These are phyloP conservation scores for Talaromyces sp. DNA, from an alignment of 2,329 filamentous ascomycete species.

Conservation along the genomic window DNA sequence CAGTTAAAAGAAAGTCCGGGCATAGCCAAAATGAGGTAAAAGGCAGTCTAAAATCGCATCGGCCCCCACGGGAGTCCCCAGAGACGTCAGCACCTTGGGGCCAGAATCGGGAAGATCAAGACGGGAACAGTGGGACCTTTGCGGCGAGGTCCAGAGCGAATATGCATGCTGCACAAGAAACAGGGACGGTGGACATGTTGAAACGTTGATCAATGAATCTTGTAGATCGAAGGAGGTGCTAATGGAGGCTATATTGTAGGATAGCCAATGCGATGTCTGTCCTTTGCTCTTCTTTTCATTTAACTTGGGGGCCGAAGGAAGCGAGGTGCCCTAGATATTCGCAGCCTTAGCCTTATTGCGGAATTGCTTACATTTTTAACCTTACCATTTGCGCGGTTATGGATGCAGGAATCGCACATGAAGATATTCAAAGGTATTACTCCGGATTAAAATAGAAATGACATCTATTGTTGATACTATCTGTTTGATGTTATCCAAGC, in stretches of 20 bases:
- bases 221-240: neutral
- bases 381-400: too few relatives aligned
- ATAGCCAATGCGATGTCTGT: neutral
- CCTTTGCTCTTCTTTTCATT: too few relatives aligned
- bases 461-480: too few relatives aligned
- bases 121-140: neutral
- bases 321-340: too few relatives aligned
- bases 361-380: too few relatives aligned
- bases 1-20: neutral
- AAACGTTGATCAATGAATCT: neutral
- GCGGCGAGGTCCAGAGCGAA: neutral
- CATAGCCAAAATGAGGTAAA: neutral
- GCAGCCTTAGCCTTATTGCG: too few relatives aligned
- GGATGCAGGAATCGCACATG: too few relatives aligned
- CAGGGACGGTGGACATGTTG: neutral
- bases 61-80: neutral
- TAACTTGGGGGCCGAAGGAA: too few relatives aligned
- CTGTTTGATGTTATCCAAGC: too few relatives aligned
- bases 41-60: neutral
- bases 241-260: neutral
- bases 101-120: neutral
- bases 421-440: too few relatives aligned
- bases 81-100: conserved; percentile 11
- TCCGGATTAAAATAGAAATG: too few relatives aligned
- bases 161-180: neutral